A percentile compares a stretch with the other conserved stretches of the same genome.
Conservation (phyloP, 352 stramenopile species). For the Phytophthora colocasiae region DNA sequence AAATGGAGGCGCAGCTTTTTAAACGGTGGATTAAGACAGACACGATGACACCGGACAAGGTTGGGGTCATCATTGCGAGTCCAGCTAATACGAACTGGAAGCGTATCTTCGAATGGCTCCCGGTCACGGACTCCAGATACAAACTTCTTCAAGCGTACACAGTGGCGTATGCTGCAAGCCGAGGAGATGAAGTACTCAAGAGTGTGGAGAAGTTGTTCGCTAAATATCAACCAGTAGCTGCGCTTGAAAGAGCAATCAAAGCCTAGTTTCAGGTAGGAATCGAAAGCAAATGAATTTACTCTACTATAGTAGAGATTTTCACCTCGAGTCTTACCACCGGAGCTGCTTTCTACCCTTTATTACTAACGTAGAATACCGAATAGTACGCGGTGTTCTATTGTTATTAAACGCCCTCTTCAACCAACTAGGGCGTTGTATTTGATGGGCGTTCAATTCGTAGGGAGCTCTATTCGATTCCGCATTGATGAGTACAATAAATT, state of each 20-base stretch:
- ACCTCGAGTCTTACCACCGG: no score
- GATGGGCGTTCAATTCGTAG: no score
- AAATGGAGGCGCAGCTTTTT: not conserved
- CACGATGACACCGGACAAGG: not conserved
- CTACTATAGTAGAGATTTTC: no score
- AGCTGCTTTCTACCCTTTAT: no score
- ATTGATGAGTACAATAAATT: no score
- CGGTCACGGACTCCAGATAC: not conserved
- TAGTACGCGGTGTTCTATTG: no score
- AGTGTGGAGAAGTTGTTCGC: not conserved
- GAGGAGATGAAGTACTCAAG: not conserved
- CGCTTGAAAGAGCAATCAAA: not conserved
- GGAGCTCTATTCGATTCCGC: no score
- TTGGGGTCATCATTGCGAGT: not conserved
- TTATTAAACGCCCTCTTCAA: no score
- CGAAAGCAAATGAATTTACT: no score
- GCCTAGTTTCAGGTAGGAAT: not conserved
- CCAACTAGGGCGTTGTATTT: no score
- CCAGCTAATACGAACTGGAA: not conserved
- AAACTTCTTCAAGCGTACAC: conserved; percentile 1
- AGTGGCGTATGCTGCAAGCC: conserved; percentile 1
- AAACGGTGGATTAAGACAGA: not conserved
- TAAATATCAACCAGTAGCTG: not conserved
- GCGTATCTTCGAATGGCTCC: not conserved
- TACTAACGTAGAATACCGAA: no score